Base-by-base conservation (phyloP, 441 rosid species). In the Geranium incanum region DNA sequence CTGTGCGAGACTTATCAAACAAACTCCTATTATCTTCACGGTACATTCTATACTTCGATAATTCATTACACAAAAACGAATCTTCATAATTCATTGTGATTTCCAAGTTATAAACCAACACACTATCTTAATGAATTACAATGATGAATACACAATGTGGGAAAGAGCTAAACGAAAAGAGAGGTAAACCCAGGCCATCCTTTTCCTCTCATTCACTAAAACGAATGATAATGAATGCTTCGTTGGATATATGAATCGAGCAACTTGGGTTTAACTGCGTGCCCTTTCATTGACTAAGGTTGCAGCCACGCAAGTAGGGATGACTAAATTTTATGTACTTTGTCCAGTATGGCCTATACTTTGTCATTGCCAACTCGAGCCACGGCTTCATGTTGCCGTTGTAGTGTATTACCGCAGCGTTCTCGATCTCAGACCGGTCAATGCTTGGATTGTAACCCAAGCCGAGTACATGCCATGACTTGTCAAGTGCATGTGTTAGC, bases 381-480 rank as follows among this genome's bases (percentile, higher is more conserved):
- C 98, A 92, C 64, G 98, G 98, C 81, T 92, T 90, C 96, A 90
- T 90, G 82, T 92, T 87, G 45, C 98, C 96, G 72, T 86, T 93
- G 83, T 86, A 93, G 78, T 93, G 98, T 18, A 93, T 86, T 70
- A 90, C 92, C 33, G 95, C 95, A 70, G 97, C 97, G 4, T 85
- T 89, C 72, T 76, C 85, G 66, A 92, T 89, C 72, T 84, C 93
- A 68, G 88, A 91, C 91, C 87, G 87, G 78, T 92, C 87, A 69
- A 92, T 82, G 81, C 96, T 90, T 33, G 97, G 97, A 68, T 76
- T 74, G 68, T 80, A 78, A 48, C 98, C 98, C 50, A 92, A 91
- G 62, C 96, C 98, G 16, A 87, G 91, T 48, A 88, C 91, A 65
- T 92, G 97, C 97, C 97, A 92, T 1, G 94, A 86, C 79, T 88